Conservation (phyloP, 176 grass and related monocot genomes). For the Typha latifolia region DNA sequence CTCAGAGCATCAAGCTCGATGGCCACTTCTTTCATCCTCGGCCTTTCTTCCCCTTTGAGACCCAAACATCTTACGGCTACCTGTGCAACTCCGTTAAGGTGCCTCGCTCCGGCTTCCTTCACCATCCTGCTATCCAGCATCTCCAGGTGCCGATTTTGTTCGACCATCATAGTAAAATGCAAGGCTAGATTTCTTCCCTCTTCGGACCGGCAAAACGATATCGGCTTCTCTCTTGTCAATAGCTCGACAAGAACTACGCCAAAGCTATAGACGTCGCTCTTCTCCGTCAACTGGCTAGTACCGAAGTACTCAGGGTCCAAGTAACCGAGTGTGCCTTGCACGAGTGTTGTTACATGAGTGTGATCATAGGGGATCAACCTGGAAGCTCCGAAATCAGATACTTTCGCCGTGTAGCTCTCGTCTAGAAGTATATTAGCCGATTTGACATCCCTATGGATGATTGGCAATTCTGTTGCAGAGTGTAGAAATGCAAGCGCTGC, state of each 20-base stretch:
- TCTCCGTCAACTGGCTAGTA: conserved; percentile 31
- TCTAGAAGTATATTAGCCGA: conserved; percentile 42
- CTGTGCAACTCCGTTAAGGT: conserved; percentile 34
- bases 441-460: conserved; percentile 45
- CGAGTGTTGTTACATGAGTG: conserved; percentile 39
- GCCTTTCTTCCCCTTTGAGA: conserved; percentile 33
- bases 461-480: conserved; percentile 17
- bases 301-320: conserved; percentile 42
- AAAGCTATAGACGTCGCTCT: conserved; percentile 51
- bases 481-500: conserved; percentile 29
- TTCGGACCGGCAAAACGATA: conserved; percentile 6
- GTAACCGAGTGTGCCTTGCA: conserved; percentile 44
- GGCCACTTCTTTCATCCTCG: conserved; percentile 40
- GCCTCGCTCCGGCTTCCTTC: conserved; percentile 30
- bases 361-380: conserved; percentile 29
- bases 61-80: conserved; percentile 36
- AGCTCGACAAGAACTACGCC: conserved; percentile 40
- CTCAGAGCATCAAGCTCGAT: conserved; percentile 44
- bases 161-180: conserved; percentile 27
- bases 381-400: conserved; percentile 42
- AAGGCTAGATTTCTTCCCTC: conserved; percentile 32
- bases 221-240: conserved; percentile 36
- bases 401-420: conserved; percentile 28
- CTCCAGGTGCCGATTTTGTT: conserved; percentile 23
- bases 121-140: conserved; percentile 29